These are phyloP conservation scores for Apiospora phragmitis DNA, from an alignment of 2,329 filamentous ascomycete species.

Conservation along the genomic window DNA sequence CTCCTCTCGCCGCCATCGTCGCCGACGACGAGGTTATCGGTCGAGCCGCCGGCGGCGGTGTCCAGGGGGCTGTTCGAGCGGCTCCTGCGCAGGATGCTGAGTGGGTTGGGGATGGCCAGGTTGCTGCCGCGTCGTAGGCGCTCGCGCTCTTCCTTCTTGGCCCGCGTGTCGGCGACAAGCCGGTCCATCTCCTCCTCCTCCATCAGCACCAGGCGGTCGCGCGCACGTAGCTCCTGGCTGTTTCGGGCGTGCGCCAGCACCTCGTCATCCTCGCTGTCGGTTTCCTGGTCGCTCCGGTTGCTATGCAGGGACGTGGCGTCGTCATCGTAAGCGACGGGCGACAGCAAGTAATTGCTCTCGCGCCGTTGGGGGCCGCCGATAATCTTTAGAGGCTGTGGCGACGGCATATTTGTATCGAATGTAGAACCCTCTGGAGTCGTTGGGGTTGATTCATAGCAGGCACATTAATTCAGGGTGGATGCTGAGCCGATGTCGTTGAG, in stretches of 20 bases:
- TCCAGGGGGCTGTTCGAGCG: slow-evolving; percentile 40
- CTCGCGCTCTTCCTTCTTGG: slow-evolving; percentile 43
- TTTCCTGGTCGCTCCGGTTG: slow-evolving; percentile 67
- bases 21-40: slow-evolving; percentile 41
- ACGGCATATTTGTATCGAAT: neutral
- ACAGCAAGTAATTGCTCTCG: slow-evolving; percentile 47
- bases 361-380: neutral
- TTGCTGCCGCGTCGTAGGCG: slow-evolving; percentile 45
- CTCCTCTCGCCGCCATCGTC: slow-evolving; percentile 50
- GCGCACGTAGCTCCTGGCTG: slow-evolving; percentile 67
- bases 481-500: neutral
- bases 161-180: slow-evolving; percentile 55
- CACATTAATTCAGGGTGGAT: neutral
- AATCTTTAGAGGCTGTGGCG: neutral
- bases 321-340: slow-evolving; percentile 65
- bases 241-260: slow-evolving; percentile 65
- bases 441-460: slow-evolving; percentile 3
- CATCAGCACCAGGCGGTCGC: slow-evolving; percentile 70
- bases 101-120: slow-evolving; percentile 51
- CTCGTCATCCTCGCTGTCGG: slow-evolving; percentile 75
- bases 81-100: slow-evolving; percentile 38
- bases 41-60: slow-evolving; percentile 42
- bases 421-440: neutral
- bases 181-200: slow-evolving; percentile 73
- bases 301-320: slow-evolving; percentile 68